Percentiles rank a stretch among this genome's conserved stretches.
Conservation (phyloP, 2,329 filamentous ascomycete genomes). For the Trichoderma sp. region DNA sequence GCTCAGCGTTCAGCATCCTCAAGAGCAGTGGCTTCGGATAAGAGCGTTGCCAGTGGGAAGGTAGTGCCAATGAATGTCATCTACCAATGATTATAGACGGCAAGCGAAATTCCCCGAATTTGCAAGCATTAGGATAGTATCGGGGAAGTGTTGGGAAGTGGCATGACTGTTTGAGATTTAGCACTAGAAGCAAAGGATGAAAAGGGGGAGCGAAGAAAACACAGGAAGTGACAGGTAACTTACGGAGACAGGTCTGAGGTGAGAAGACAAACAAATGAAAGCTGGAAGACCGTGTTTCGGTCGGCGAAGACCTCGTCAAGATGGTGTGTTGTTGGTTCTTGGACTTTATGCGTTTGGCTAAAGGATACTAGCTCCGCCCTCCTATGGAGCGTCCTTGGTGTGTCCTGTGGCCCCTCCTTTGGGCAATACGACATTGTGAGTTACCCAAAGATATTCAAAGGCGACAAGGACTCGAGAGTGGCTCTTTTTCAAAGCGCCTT, state of each 20-base stretch:
- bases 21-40: background rate
- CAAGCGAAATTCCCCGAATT: background rate
- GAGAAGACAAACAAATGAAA: background rate
- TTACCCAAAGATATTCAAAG: conserved; percentile 6
- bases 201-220: background rate
- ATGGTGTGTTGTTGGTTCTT: conserved; percentile 20
- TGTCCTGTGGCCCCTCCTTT: background rate
- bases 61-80: background rate
- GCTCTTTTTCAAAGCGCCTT: background rate
- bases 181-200: background rate
- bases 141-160: background rate
- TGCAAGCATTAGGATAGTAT: background rate
- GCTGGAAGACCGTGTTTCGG: background rate
- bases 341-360: conserved; percentile 10
- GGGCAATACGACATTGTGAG: background rate
- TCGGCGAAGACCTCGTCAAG: background rate
- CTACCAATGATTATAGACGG: background rate
- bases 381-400: background rate
- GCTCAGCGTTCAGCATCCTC: background rate
- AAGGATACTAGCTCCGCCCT: conserved; percentile 1
- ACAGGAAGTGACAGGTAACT: background rate
- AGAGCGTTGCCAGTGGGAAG: background rate
- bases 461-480: background rate
- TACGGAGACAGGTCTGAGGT: background rate
- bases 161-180: background rate